Base-by-base conservation (phyloP, 768 basidiomycete genomes). In the Neoboletus subvelutipes region DNA sequence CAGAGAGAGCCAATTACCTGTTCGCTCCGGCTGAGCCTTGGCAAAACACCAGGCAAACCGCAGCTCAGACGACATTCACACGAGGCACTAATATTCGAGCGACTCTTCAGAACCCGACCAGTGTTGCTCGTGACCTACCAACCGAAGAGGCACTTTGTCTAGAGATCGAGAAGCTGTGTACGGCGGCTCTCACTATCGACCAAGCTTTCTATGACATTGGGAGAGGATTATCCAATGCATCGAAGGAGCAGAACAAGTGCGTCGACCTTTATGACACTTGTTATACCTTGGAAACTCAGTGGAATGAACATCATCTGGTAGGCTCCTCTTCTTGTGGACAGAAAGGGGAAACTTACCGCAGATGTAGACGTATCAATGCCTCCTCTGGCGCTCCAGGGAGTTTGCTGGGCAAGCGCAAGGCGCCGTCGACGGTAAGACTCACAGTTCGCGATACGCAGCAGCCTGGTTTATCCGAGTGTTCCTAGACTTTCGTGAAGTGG, bases 341-440 rank as follows among this genome's bases (percentile, higher is more conserved):
- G 3, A 2, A 24, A 11, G 1, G 10, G 13, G 34, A 15, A 18
- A 39, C 45, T 54, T 37, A 60, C 20, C 5, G 1, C 33, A 41
- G 34, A n/a, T 8, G 8, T 12, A 66, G 64, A 57, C 55, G 1
- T 65, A 65, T 49, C 43, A 54, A 39, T 3, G 18, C 7, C 61
- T 66, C 41, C 54, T 66, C 8, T 66, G 64, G 58, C 58, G 50
- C 13, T 65, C 64, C 22, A 63, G 64, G 40, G 55, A 57, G 11
- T 63, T 63, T 41, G 64, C 64, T 43, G 64, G 58, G 8, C 52
- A 65, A 40, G 61, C 64, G 9, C 64, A 63, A 37, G 45, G 39
- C 13, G 18, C 34, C 12, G 64, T 65, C 5, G 64, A 65, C 6
- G 64, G 64, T 65, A 17, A 6, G 54, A 24, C 12, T 33, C 9